Base-by-base conservation (phyloP, 2,329 filamentous ascomycete species). In the Fusarium albidum region DNA sequence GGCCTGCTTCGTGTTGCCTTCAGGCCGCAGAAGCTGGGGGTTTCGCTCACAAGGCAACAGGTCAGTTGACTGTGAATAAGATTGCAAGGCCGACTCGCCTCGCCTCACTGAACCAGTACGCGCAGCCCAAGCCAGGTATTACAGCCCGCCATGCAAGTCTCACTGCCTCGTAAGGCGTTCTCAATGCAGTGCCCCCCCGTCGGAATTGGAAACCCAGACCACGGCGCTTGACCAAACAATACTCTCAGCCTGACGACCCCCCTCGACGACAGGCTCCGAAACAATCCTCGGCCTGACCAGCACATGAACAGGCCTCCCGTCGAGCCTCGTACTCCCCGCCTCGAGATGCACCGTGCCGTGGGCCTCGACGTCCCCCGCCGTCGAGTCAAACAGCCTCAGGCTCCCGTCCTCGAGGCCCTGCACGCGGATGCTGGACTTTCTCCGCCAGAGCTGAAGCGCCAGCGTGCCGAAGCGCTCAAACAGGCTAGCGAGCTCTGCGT, bases 391-490 rank as follows among this genome's bases (percentile, higher is more conserved):
- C 11, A 29, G 34, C 10, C 21, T 35, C 10, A 52, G 39, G 10
- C 46, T 15, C 9, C 12, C 11, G 5, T 38, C 15, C 12, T 33
- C 27, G 6, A 18, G 8, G n/a, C 32, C 32, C 10, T 34, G n/a
- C 13, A 46, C 41, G 4, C 15, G 17, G 17, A 52, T 52, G 3
- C 12, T 12, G 13, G n/a, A n/a, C 9, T 26, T 45, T 12, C 42
- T 27, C 33, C 46, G 45, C 49, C 49, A 52, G 13, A 52, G 13
- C 21, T 46, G 31, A 18, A 52, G 11, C 6, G 49, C 41, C 4
- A 45, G 28, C 8, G 5, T 41, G 14, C 33, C 41, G 14, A 52
- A 52, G 5, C 21, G 13, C 6, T 42, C 34, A 5, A 52, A 39
- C 1, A 52, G 13, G 7, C 9, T 14, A 11, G 31, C 10, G 12